Base-by-base conservation (phyloP, 768 basidiomycete species). In the Galerina marginata region DNA sequence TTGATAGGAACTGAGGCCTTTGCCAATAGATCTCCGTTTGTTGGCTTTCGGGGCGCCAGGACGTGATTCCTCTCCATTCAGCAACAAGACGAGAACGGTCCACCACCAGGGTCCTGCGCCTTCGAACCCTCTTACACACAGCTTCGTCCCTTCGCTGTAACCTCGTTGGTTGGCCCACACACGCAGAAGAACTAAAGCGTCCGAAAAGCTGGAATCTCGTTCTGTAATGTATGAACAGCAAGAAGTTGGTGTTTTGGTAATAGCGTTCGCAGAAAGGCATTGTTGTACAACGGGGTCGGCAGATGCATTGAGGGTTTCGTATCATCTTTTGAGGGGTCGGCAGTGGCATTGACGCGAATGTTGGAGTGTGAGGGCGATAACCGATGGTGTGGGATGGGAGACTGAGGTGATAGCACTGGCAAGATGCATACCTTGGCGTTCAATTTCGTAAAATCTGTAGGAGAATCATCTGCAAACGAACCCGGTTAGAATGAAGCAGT, bases 131-230 rank as follows among this genome's bases (percentile, higher is more conserved):
- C 82, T 78, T 3, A 92, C 77, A 65, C 86, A 89, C 61, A 85
- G 68, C 43, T 79, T 74, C 3, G 75, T 72, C 10, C 89, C 86
- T 61, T 82, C 80, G 2, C 86, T 82, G 64, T 89, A 95, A 0
- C 94, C 94, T 43, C 95, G 81, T 66, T 95, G 91, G 51, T 88
- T 87, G 1, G 92, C 93, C 97, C 97, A 99, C 14, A 96, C 83
- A 9, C 93, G 85, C 14, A 98, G 83, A 1, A 98, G 79, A 0
- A 90, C 81, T 9, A 94, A 71, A 0, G 93, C 93, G 52, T 95
- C 89, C 1, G 74, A 72, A 71, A 95, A 0, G 87, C 81, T 0
- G 90, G 81, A 9, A 85, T 75, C 10, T 83, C 76, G 43, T 89
- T 78, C 47, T 85, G 81, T 33, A 85, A 64, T 49, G 79, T 69